Percentiles rank a stretch among this genome's conserved stretches.
Evolutionary conservation across 306 rosid species (phyloP).

Genomic region (Hippophae gyantsensis): DNA sequence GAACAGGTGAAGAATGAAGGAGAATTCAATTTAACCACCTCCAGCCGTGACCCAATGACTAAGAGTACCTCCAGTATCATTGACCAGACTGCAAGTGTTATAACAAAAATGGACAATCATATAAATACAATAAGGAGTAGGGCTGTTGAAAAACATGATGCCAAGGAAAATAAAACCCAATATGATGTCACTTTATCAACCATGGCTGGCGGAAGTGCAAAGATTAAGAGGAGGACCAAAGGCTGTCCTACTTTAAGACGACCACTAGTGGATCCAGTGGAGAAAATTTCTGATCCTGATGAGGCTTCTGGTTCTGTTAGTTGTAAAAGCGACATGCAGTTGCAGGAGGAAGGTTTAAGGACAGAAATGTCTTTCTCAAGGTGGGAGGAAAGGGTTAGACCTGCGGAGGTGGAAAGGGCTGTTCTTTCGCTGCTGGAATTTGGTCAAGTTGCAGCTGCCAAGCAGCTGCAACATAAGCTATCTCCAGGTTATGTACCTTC

Average conservation of each 20-base stretch:
- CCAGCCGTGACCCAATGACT: slow-evolving; percentile 37
- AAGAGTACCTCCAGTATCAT: slow-evolving; percentile 73
- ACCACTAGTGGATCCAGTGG: slow-evolving; percentile 47
- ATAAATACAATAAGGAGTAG: slow-evolving; percentile 46
- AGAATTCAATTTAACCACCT: slow-evolving; percentile 49
- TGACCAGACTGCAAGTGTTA: slow-evolving; percentile 77
- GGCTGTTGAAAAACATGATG: slow-evolving; percentile 56
- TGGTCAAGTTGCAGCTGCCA: slow-evolving; percentile 89
- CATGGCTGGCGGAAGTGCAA: slow-evolving; percentile 51
- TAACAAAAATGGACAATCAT: slow-evolving; percentile 88
- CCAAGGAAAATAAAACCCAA: slow-evolving; percentile 58
- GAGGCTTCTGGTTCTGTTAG: slow-evolving; percentile 45
- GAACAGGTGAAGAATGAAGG: slow-evolving; percentile 80
- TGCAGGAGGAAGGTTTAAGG: slow-evolving; percentile 58
- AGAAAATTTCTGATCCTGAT: slow-evolving; percentile 49
- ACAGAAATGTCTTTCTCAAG: slow-evolving; percentile 71
- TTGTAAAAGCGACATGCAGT: slow-evolving; percentile 46
- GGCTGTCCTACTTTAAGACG: slow-evolving; percentile 54
- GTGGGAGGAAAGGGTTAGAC: slow-evolving; percentile 96
- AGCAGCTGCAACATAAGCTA: slow-evolving; percentile 84
- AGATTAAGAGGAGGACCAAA: slow-evolving; percentile 79
- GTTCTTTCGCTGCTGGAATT: slow-evolving; percentile 90
- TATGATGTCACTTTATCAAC: slow-evolving; percentile 47
- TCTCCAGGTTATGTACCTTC: slow-evolving; percentile 72
- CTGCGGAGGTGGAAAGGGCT: slow-evolving; percentile 81